phyloP scores from a whole-genome alignment of 805 yeast species.

The Henningerozyma blattae region DNA sequence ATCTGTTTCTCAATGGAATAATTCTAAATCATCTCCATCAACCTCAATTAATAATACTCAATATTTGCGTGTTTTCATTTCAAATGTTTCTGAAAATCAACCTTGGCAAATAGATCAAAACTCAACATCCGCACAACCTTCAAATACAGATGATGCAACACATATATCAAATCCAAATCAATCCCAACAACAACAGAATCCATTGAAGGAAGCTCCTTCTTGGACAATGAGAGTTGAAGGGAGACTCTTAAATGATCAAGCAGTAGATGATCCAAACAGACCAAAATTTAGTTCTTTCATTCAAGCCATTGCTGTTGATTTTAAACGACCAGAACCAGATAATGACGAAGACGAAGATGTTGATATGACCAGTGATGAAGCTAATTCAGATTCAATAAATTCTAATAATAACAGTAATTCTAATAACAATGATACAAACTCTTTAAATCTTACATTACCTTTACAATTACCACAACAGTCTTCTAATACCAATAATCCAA shows the following conservation, averaged over 20 bases:
- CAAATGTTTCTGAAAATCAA: slow-evolving; percentile 75
- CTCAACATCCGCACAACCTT: slow-evolving; percentile 2
- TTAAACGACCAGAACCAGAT: slow-evolving; percentile 20
- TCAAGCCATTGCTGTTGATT: slow-evolving; percentile 75
- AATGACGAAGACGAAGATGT: neutral
- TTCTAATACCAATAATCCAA: neutral
- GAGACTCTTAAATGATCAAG: slow-evolving; percentile 43
- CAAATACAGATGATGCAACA: slow-evolving; percentile 6
- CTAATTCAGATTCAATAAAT: neutral
- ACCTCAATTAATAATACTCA: slow-evolving; percentile 24
- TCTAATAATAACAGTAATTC: neutral
- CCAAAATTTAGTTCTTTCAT: slow-evolving; percentile 68
- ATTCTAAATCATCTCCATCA: slow-evolving; percentile 25
- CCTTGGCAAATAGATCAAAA: slow-evolving; percentile 56
- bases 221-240: slow-evolving; percentile 94
- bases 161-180: slow-evolving; percentile 1
- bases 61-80: slow-evolving; percentile 68
- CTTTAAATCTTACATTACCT: slow-evolving; percentile 2
- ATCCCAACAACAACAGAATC: neutral
- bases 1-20: slow-evolving; percentile 35
- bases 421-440: neutral
- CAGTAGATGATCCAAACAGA: slow-evolving; percentile 36
- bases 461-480: neutral
- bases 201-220: slow-evolving; percentile 31
- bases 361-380: neutral